Conservation (phyloP, 306 rosid species). For the Cicer cuneatum region DNA sequence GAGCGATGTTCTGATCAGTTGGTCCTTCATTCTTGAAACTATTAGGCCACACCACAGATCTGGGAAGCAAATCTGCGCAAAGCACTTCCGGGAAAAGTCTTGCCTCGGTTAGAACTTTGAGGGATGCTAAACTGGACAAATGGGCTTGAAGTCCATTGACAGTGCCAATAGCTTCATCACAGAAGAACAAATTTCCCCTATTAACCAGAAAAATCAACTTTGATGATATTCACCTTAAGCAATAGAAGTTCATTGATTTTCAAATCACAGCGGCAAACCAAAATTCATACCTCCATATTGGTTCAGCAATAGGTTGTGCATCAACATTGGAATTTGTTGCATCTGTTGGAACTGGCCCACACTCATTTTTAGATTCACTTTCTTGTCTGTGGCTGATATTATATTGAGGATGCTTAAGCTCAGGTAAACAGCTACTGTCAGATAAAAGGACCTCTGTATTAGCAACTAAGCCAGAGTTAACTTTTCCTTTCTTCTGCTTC, state of each 20-base stretch:
- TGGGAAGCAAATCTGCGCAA: conserved; percentile 52
- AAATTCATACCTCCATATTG: conserved; percentile 69
- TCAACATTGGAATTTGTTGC: conserved; percentile 42
- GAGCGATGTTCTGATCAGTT: conserved; percentile 64
- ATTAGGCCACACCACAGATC: conserved; percentile 71
- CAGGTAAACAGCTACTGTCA: conserved; percentile 17
- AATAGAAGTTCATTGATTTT: conserved; percentile 19
- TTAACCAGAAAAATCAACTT: conserved; percentile 43
- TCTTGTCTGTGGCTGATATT: conserved; percentile 35
- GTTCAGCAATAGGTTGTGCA: conserved; percentile 68
- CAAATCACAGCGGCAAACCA: conserved; percentile 27
- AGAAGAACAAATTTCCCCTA: conserved; percentile 69
- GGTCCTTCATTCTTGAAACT: conserved; percentile 59
- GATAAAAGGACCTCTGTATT: conserved; percentile 21
- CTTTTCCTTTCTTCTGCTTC: conserved; percentile 28
- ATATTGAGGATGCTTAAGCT: conserved; percentile 36
- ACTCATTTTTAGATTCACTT: conserved; percentile 19
- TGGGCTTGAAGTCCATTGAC: conserved; percentile 63
- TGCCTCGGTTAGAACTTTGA: conserved; percentile 58
- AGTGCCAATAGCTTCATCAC: conserved; percentile 40
- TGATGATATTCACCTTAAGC: conserved; percentile 26
- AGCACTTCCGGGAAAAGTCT: conserved; percentile 54
- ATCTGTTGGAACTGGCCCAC: conserved; percentile 39
- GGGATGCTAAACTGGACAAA: conserved; percentile 70
- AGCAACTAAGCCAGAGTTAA: conserved; percentile 17